These are phyloP conservation scores for Cyberlindnera bimundalis DNA, from an alignment of 805 yeast genomes.

Conservation along the genomic window DNA sequence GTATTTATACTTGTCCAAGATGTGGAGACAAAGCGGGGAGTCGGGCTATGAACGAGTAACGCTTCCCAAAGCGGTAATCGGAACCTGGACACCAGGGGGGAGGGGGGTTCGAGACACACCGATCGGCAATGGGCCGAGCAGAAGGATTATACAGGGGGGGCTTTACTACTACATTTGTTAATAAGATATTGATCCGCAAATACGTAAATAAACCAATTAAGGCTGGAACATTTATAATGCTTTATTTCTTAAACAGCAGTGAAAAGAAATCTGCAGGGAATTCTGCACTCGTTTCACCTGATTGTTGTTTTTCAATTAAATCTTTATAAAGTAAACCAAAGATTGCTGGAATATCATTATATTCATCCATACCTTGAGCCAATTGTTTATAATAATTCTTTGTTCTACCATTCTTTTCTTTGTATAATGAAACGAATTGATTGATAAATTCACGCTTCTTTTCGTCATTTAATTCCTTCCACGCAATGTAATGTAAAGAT, in stretches of 20 bases:
- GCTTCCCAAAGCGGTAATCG: background rate
- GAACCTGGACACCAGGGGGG: too few relatives aligned
- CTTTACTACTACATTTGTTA: too few relatives aligned
- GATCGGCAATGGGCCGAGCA: too few relatives aligned
- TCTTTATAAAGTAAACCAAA: constrained; percentile 38
- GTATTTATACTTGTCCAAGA: background rate
- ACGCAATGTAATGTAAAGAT: constrained; percentile 9
- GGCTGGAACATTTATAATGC: too few relatives aligned
- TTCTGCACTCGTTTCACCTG: constrained; percentile 22
- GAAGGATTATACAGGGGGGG: too few relatives aligned
- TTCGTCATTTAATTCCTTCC: constrained; percentile 29
- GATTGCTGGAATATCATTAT: constrained; percentile 35
- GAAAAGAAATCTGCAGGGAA: constrained; percentile 26
- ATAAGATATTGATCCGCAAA: too few relatives aligned
- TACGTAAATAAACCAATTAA: too few relatives aligned
- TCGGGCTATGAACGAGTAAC: too few relatives aligned
- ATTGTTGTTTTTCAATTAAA: constrained; percentile 23
- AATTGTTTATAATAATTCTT: constrained; percentile 35
- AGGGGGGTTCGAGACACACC: too few relatives aligned
- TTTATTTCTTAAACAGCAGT: constrained; percentile 12
- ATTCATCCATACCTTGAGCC: constrained; percentile 35
- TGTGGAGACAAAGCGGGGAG: background rate
- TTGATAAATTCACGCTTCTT: constrained; percentile 30
- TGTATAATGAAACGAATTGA: constrained; percentile 29
- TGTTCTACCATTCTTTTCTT: constrained; percentile 32